Evolutionary conservation across 441 rosid genomes (phyloP).

Genomic region (Gossypium davidsonii): DNA sequence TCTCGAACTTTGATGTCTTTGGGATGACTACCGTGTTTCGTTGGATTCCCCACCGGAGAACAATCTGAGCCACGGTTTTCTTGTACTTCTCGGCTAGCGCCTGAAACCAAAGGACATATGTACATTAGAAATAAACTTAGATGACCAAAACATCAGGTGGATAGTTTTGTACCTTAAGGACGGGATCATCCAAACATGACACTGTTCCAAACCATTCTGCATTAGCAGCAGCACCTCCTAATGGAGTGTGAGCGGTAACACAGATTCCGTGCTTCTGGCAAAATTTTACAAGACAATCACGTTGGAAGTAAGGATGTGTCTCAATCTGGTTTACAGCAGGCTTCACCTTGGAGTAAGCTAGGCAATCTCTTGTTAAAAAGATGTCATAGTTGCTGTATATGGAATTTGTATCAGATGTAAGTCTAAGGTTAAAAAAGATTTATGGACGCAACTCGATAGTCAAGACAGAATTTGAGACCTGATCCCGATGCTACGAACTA

Average conservation of each 20-base stretch:
- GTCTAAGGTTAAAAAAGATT: background rate
- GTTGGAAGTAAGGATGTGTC: conserved; percentile 90
- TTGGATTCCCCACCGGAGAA: conserved; percentile 83
- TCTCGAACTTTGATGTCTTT: conserved; percentile 61
- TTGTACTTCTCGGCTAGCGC: conserved; percentile 68
- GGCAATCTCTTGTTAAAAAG: conserved; percentile 80
- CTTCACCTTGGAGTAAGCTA: conserved; percentile 87
- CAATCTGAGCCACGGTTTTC: conserved; percentile 71
- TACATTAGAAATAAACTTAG: background rate
- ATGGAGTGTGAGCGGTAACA: conserved; percentile 85
- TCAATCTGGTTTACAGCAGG: conserved; percentile 94
- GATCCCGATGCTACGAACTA: conserved; percentile 89
- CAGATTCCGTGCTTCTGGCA: conserved; percentile 82
- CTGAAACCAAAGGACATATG: conserved; percentile 21
- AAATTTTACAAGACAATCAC: conserved; percentile 83
- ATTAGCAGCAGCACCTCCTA: conserved; percentile 76
- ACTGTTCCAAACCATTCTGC: conserved; percentile 71
- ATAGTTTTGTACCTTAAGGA: conserved; percentile 48
- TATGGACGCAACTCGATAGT: background rate
- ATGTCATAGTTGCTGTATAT: conserved; percentile 79
- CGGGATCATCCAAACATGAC: conserved; percentile 75
- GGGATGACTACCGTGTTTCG: conserved; percentile 75
- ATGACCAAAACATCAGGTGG: background rate
- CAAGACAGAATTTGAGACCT: conserved; percentile 32
- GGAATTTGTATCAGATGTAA: conserved; percentile 9